These are phyloP conservation scores for Candida yuanshanica DNA, from an alignment of 805 yeast genomes.

Conservation along the genomic window DNA sequence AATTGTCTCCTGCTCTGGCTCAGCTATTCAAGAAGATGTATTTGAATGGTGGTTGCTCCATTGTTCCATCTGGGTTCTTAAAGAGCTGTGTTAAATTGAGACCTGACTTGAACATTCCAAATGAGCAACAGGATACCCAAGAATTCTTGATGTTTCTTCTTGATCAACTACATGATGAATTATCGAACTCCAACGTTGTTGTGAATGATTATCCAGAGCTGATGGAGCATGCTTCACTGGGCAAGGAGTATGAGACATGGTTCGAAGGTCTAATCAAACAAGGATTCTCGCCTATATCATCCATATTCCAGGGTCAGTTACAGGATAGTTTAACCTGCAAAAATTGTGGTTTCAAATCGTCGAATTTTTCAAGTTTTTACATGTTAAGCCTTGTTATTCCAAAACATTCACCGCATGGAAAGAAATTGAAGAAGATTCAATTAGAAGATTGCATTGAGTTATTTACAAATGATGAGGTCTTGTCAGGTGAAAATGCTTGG, in stretches of 20 bases:
- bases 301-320: constrained; percentile 66
- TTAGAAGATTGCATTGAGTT: constrained; percentile 59
- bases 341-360: constrained; percentile 56
- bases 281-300: constrained; percentile 64
- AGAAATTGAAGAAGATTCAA: constrained; percentile 32
- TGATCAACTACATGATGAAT: constrained; percentile 65
- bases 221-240: constrained; percentile 27
- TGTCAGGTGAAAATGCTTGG: constrained; percentile 77
- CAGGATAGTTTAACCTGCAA: constrained; percentile 60
- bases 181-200: constrained; percentile 35
- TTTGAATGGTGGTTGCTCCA: constrained; percentile 51
- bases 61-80: constrained; percentile 62
- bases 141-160: constrained; percentile 64
- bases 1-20: constrained; percentile 46
- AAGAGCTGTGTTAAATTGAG: constrained; percentile 44
- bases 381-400: constrained; percentile 63
- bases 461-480: constrained; percentile 57
- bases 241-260: constrained; percentile 58
- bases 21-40: constrained; percentile 53
- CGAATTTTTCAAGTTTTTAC: constrained; percentile 56
- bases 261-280: constrained; percentile 47
- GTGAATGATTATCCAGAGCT: constrained; percentile 34
- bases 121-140: constrained; percentile 78
- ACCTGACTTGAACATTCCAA: constrained; percentile 65
- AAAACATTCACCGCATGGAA: constrained; percentile 23